phyloP scores from a whole-genome alignment of 1,284 basidiomycete species.

The Ustilago xerochloae region DNA sequence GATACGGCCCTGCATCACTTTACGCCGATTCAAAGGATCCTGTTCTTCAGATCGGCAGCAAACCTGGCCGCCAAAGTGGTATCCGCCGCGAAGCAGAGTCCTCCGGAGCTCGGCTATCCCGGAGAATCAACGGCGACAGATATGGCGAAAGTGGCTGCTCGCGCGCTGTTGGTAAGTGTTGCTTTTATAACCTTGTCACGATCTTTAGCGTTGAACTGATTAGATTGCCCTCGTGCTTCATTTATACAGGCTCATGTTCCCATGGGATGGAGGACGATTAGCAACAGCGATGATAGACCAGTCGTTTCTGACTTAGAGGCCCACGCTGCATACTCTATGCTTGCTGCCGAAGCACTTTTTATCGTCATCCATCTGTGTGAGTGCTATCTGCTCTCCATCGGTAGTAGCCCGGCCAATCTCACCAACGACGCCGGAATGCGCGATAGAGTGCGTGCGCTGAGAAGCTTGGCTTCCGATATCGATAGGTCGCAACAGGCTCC shows the following conservation, averaged over 20 bases:
- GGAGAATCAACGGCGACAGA: slow-evolving; percentile 1
- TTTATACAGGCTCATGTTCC: background rate
- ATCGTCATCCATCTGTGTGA: slow-evolving; percentile 8
- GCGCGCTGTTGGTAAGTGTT: slow-evolving; percentile 15
- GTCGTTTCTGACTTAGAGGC: background rate
- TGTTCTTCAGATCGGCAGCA: slow-evolving; percentile 18
- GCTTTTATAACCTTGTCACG: no score
- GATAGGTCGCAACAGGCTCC: background rate
- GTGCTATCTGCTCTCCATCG: background rate
- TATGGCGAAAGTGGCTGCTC: background rate
- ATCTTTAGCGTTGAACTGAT: background rate
- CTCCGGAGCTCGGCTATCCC: background rate
- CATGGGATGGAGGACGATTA: background rate
- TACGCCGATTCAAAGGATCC: slow-evolving; percentile 1
- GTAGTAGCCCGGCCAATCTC: background rate
- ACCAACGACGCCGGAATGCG: background rate
- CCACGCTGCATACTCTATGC: slow-evolving; percentile 3
- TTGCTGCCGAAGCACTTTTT: slow-evolving; percentile 30
- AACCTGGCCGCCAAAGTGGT: slow-evolving; percentile 22
- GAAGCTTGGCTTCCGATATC: background rate
- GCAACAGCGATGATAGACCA: background rate
- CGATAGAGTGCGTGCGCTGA: background rate
- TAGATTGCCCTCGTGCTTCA: background rate
- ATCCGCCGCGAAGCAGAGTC: slow-evolving; percentile 7
- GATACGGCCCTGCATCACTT: slow-evolving; percentile 9